Evolutionary conservation across 176 grass and related monocot genomes (phyloP), one percentile per base, ranked within the genome.

Genomic region (Zea luxurians): DNA sequence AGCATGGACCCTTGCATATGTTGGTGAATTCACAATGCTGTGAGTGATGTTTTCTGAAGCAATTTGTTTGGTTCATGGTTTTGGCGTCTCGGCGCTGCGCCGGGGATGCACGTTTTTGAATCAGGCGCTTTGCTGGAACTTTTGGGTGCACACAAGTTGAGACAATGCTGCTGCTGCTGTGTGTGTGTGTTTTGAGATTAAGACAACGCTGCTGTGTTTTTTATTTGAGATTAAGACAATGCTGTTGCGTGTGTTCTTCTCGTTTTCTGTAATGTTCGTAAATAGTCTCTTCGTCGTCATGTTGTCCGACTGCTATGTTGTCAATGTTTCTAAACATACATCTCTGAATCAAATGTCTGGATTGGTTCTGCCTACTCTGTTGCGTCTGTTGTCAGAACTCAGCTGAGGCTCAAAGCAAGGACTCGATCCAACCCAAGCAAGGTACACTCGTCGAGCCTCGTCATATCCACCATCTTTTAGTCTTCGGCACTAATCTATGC

Each of bases 221-320:
- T 27, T 27, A 0, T 27, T 27, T 27, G 27, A 27, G 27, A 27
- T 18, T 67, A 21, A 70, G 46, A 84, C 54, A 47, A 57, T 34
- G 64, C 6, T 42, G 64, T 2, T n/a, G 27, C 27, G 70, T 57
- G 44, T 70, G 68, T 71, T 45, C 68, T 50, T 76, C 82, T 53
- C n/a, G 16, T 48, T 74, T 83, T 65, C 27, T 80, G 81, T 80
- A 80, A 84, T 37, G 72, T 9, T 46, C 71, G 68, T 79, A 64
- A 54, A 71, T 71, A 71, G 68, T 45, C 21, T 71, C 21, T 71
- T 71, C 45, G n/a, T 46, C 45, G 13, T 18, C 27, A 6, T 70
- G 44, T 48, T 13, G 45, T 50, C 12, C 0, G 21, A 71, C 46
- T 13, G 34, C 45, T 71, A 71, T 21, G 36, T 36, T 71, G 68